A percentile compares a stretch with the other conserved stretches of the same genome.
These are phyloP conservation scores for Vanderwaltozyma tropicalis DNA, from an alignment of 805 yeast genomes.

Conservation along the genomic window DNA sequence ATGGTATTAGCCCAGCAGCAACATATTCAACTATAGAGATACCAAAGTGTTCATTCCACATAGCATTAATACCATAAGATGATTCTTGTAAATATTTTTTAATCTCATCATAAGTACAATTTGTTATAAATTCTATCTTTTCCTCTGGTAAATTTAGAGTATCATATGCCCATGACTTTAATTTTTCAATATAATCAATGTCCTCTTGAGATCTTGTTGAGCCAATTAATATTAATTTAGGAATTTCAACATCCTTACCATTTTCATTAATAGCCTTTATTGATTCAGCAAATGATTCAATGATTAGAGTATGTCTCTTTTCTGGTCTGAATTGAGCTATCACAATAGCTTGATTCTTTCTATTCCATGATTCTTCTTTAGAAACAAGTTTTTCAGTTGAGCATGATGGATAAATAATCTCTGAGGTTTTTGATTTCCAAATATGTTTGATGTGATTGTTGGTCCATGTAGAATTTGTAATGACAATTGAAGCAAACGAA, in stretches of 20 bases:
- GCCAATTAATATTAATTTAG: constrained; percentile 68
- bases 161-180: constrained; percentile 36
- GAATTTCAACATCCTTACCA: constrained; percentile 19
- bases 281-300: constrained; percentile 53
- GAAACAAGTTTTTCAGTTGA: constrained; percentile 48
- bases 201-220: constrained; percentile 69
- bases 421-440: constrained; percentile 44
- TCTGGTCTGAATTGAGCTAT: constrained; percentile 95
- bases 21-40: constrained; percentile 91
- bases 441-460: constrained; percentile 53
- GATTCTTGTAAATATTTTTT: constrained; percentile 42
- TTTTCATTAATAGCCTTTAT: constrained; percentile 17
- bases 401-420: constrained; percentile 80
- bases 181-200: constrained; percentile 41
- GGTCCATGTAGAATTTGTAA: constrained; percentile 91
- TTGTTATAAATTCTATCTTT: constrained; percentile 48
- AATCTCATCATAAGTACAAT: constrained; percentile 62
- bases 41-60: constrained; percentile 99
- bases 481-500: constrained; percentile 48
- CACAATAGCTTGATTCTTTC: constrained; percentile 31
- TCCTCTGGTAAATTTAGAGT: constrained; percentile 33
- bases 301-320: constrained; percentile 70
- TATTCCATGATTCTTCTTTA: constrained; percentile 19
- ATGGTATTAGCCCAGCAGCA: constrained; percentile 76
- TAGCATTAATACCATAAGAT: constrained; percentile 78